Base-by-base conservation (phyloP, 83 land plant species). In the Thuja plicata region DNA sequence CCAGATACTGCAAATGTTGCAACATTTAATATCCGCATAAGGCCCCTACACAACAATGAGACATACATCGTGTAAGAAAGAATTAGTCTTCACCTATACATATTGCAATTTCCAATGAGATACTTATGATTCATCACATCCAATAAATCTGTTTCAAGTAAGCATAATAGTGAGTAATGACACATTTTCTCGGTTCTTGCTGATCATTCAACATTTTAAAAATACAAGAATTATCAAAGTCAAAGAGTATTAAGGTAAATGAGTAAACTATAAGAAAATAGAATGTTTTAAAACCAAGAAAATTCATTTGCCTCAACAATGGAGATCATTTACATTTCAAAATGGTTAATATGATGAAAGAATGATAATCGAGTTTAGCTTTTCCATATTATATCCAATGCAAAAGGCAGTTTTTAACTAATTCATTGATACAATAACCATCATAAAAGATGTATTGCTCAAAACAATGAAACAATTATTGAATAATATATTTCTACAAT, bases 1-100 rank as follows among this genome's bases (percentile, higher is more conserved):
- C 97, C 97, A 88, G 98, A 97, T 43, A 97, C 98, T 41, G 98
- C 98, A 95, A 97, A 97, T 71, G 97, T 95, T 52, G 95, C 97
- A n/a, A 96, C 94, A 81, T 94, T 90, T 13, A 96, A 90, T 43
- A 94, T 91, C 87, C 97, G 91, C 97, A 94, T 89, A 32, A 96
- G 90, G 82, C 94, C 94, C 96, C 96, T 96, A 84, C 52, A 84
- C 34, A 84, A 13, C 55, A 84, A 84, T 5, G 16, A 48, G 19
- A 84, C 45, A 50, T 27, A 21, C 57, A 48, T 13, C 12, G 3
- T 27, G 21, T 84, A 15, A 84, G 86, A 32, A 82, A 30, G 48
- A 46, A 6, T 13, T 84, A 15, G 35, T 84, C 13, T 32, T 50
- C 54, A 84, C 32, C 54, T 84, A 48, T 46, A n/a, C 50, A 32